A percentile compares a stretch with the other conserved stretches of the same genome.
Evolutionary conservation across 352 stramenopile species (phyloP).

Genomic region (Phytophthora syringae): DNA sequence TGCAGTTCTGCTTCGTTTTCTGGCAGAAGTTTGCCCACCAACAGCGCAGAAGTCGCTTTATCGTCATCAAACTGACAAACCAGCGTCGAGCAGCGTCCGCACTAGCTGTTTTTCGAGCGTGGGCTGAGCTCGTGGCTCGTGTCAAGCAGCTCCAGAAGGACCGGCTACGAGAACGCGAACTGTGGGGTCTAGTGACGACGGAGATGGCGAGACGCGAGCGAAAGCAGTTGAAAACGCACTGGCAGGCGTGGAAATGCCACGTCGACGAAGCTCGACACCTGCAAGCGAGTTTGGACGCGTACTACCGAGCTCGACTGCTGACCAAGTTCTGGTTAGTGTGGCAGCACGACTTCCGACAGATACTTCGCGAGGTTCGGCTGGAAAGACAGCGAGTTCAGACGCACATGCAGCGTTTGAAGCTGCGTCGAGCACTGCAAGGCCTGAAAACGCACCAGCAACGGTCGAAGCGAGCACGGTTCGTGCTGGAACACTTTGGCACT

Average conservation of each 20-base stretch:
- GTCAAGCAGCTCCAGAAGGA: slow-evolving; percentile 57
- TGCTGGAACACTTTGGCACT: slow-evolving; percentile 52
- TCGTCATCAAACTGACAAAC: slow-evolving; percentile 28
- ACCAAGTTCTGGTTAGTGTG: slow-evolving; percentile 73
- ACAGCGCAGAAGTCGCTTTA: slow-evolving; percentile 13
- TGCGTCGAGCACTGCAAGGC: slow-evolving; percentile 19
- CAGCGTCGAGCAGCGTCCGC: slow-evolving; percentile 7
- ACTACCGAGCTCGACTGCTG: slow-evolving; percentile 55
- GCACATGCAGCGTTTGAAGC: slow-evolving; percentile 17
- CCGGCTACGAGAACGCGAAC: slow-evolving; percentile 56
- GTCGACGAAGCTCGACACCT: slow-evolving; percentile 51
- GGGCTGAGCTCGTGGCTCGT: slow-evolving; percentile 46
- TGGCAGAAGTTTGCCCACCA: slow-evolving; percentile 43
- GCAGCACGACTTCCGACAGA: slow-evolving; percentile 50
- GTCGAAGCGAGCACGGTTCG: slow-evolving; percentile 37
- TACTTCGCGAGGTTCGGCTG: slow-evolving; percentile 1
- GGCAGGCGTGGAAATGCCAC: slow-evolving; percentile 48
- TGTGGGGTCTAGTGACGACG: slow-evolving; percentile 63
- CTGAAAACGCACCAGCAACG: slow-evolving; percentile 16
- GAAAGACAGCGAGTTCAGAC: not conserved
- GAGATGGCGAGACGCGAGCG: slow-evolving; percentile 56
- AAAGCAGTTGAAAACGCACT: slow-evolving; percentile 48
- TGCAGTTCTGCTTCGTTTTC: slow-evolving; percentile 35
- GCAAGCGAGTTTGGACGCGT: slow-evolving; percentile 49
- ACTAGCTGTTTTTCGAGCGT: slow-evolving; percentile 33